phyloP scores from a whole-genome alignment of 495 filamentous ascomycete genomes.

The Aspergillus ostianus region DNA sequence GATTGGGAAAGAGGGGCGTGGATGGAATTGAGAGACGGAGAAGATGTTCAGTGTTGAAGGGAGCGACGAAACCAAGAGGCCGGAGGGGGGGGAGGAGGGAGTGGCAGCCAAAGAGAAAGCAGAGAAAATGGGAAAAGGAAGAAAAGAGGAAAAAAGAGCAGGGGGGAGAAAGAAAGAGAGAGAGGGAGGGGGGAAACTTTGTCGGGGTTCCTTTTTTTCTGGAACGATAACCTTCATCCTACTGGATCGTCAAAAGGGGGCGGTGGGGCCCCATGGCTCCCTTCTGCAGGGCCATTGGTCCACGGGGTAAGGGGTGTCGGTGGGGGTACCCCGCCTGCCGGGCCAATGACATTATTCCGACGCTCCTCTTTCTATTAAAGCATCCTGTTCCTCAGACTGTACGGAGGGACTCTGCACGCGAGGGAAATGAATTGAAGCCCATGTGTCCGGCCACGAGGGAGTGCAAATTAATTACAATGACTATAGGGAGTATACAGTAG shows the following conservation, averaged over 20 bases:
- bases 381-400: neutral
- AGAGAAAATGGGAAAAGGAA: no score
- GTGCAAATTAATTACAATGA: no score
- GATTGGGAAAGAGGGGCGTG: conserved; percentile 15
- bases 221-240: conserved; percentile 5
- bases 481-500: no score
- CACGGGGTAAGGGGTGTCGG: neutral
- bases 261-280: neutral
- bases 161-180: neutral
- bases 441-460: no score
- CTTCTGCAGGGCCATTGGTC: conserved; percentile 6
- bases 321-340: conserved; percentile 2
- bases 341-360: conserved; percentile 8
- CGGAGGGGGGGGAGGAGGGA: no score
- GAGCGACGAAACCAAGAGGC: no score
- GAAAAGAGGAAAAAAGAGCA: no score
- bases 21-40: conserved; percentile 6
- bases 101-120: no score
- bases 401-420: no score
- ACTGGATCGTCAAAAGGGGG: conserved; percentile 13
- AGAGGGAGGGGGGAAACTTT: neutral
- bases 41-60: no score
- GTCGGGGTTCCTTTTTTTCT: conserved; percentile 7
- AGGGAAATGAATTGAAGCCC: no score
- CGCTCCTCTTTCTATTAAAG: conserved; percentile 9